Conservation (phyloP, 371 early-diverging fungal species). For the Mucor lusitanicus region DNA sequence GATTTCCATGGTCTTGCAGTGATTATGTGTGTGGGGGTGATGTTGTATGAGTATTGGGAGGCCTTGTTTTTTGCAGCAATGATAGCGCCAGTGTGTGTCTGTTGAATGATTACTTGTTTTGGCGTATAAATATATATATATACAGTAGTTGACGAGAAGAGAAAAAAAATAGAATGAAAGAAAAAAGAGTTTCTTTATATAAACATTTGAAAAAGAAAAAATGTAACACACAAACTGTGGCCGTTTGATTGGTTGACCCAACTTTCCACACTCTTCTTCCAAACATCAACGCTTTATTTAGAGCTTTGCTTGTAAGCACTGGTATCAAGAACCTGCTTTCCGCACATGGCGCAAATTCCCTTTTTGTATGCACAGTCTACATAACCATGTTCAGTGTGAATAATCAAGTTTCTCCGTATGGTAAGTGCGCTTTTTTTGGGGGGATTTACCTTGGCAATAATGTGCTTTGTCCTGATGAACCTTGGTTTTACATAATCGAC, state of each 20-base stretch:
- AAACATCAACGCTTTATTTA: slow-evolving; percentile 33
- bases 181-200: not conserved
- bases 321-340: slow-evolving; percentile 69
- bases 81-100: not conserved
- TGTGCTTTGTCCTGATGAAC: slow-evolving; percentile 65
- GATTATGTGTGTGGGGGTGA: not conserved
- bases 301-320: slow-evolving; percentile 64
- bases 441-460: slow-evolving; percentile 67
- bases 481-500: slow-evolving; percentile 66
- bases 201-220: not conserved
- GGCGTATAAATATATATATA: not conserved
- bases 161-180: not conserved
- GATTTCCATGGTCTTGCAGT: slow-evolving; percentile 19
- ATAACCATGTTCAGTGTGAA: not conserved
- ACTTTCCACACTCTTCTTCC: not conserved
- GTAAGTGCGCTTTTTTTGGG: not conserved
- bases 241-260: not conserved
- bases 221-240: not conserved
- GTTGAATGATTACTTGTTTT: not conserved
- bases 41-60: not conserved
- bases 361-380: slow-evolving; percentile 68
- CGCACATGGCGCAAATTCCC: slow-evolving; percentile 83
- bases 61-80: not conserved
- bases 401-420: not conserved
- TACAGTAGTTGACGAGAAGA: not conserved